Conservation (phyloP, 192 early-diverging fungal species). For the Coemansia interrupta region DNA sequence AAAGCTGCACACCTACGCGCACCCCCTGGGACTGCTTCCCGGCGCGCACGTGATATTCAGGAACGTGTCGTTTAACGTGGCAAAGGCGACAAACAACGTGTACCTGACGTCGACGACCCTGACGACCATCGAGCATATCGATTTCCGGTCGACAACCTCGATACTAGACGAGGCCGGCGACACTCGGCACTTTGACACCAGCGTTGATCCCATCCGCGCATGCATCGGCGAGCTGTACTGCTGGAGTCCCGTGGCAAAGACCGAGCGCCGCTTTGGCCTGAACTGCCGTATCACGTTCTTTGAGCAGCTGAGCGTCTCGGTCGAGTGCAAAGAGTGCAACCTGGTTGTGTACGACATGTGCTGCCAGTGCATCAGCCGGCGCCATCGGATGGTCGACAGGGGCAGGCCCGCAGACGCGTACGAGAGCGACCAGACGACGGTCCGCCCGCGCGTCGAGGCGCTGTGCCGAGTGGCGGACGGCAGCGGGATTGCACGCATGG, state of each 20-base stretch:
- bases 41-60: slow-evolving; percentile 22
- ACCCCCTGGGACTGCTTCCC: slow-evolving; percentile 31
- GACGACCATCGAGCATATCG: slow-evolving; percentile 14
- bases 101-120: slow-evolving; percentile 18
- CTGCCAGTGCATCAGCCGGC: slow-evolving; percentile 27
- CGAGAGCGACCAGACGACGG: background rate
- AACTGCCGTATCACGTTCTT: slow-evolving; percentile 13
- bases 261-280: background rate
- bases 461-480: slow-evolving; percentile 30
- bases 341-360: slow-evolving; percentile 16
- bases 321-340: slow-evolving; percentile 20
- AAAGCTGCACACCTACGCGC: slow-evolving; percentile 24
- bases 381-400: slow-evolving; percentile 5
- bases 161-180: background rate
- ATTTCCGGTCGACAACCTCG: background rate
- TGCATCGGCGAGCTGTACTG: slow-evolving; percentile 17
- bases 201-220: background rate
- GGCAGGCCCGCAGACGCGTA: background rate
- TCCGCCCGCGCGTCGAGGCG: slow-evolving; percentile 7
- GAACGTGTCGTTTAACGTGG: slow-evolving; percentile 9
- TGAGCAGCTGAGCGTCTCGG: slow-evolving; percentile 13
- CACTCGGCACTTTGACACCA: no score
- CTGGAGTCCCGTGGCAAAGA: background rate
- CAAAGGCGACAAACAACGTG: slow-evolving; percentile 13
- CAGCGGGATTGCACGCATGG: slow-evolving; percentile 31